Evolutionary conservation across 208 protist genomes (phyloP), one percentile per base, ranked within the genome.

Genomic region (Trypanosoma scelopori): DNA sequence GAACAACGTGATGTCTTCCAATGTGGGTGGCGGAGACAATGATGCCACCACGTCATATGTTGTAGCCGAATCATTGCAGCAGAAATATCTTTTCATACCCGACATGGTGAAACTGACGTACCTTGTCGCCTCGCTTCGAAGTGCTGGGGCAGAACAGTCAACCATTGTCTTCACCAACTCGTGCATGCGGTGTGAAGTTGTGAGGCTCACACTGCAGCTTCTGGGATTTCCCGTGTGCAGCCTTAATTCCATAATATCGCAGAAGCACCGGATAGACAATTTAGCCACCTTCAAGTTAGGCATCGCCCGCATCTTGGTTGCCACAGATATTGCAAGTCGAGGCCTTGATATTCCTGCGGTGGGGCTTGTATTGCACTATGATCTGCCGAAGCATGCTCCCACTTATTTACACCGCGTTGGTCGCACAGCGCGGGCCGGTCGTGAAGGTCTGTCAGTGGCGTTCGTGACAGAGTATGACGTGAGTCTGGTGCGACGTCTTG

Each of bases 361-460:
- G 0, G 91, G 97, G 52, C 28, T 98, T 0, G 98, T 99, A 30
- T 77, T 99, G 27, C 98, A 99, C 82, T 99, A 97, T 75, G 98
- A 99, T 69, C 77, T 99, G 20, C 98, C 98, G 1, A 91, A 89
- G 43, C 80, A 98, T 52, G 85, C 93, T 7, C 95, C 98, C 42
- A 97, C 97, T 35, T 99, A 99, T 64, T 92, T 99, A 23, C 98
- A 99, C 66, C 85, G 98, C 30, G 98, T 99, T 1, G 98, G 98
- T 20, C 81, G 98, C 59, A 99, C 98, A 20, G 97, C 97, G 15
- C 85, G 98, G 53, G 98, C 89, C 0, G 89, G 89, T 16, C 73
- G 81, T 23, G 77, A 74, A 25, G 89, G 89, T 23, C 53, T 80
- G 9, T 87, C 80, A 3, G 83, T 94, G 9, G 83, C 85, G 12